Conservation (phyloP, 345 rosid species). For the Litchi chinensis region DNA sequence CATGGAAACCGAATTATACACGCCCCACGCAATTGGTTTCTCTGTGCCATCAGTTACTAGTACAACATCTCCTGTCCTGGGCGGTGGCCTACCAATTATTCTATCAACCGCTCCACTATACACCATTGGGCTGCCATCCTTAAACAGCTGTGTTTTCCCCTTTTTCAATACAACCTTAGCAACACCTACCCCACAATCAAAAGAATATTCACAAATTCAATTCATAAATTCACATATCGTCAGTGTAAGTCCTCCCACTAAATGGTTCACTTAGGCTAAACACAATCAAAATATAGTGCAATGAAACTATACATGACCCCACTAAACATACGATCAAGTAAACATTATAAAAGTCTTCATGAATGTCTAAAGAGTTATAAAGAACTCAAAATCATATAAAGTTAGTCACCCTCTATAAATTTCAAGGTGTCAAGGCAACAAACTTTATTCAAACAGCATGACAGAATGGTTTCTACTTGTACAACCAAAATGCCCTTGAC, state of each 20-base stretch:
- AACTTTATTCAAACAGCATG: neutral
- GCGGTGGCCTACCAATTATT: conserved; percentile 81
- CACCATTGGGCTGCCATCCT: conserved; percentile 91
- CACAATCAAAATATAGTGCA: neutral
- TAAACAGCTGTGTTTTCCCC: conserved; percentile 88
- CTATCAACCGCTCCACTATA: conserved; percentile 92
- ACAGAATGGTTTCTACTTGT: neutral
- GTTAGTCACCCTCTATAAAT: neutral
- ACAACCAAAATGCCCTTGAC: neutral
- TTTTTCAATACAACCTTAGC: conserved; percentile 90
- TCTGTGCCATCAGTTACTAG: conserved; percentile 83
- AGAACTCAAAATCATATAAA: neutral
- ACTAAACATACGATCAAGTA: neutral
- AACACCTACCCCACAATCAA: conserved; percentile 41
- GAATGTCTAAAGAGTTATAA: neutral
- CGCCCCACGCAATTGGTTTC: conserved; percentile 85
- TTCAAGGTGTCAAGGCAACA: neutral
- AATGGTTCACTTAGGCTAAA: neutral
- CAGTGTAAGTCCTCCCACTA: neutral
- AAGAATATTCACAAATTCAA: neutral
- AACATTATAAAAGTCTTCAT: neutral
- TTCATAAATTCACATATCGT: neutral
- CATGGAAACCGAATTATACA: conserved; percentile 87
- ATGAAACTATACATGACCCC: neutral
- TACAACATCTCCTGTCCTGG: conserved; percentile 84